Percentiles rank a stretch among this genome's conserved stretches.
Conservation (phyloP, 1,284 basidiomycete species). For the Cerrena zonata region DNA sequence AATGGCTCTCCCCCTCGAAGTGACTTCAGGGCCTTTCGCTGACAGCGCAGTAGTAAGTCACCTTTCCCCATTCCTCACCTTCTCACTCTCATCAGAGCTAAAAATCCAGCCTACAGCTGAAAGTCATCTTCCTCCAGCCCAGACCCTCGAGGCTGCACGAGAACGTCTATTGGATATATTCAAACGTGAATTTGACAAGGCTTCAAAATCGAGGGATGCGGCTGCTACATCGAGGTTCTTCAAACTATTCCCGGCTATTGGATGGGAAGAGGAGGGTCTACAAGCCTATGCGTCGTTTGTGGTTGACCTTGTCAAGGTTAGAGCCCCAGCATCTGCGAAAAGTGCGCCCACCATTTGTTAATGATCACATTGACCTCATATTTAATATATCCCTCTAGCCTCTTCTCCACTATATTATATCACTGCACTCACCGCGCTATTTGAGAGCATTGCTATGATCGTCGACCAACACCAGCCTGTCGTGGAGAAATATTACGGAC, state of each 20-base stretch:
- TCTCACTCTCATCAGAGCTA: conserved; percentile 11
- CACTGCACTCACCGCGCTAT: conserved; percentile 79
- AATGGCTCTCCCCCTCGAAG: conserved; percentile 73
- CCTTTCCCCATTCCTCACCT: conserved; percentile 1
- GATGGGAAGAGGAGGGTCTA: conserved; percentile 88
- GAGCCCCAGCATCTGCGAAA: conserved; percentile 73
- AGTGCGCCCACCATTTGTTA: too few species aligned
- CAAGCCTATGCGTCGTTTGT: conserved; percentile 92
- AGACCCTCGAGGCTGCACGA: conserved; percentile 75
- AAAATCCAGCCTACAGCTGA: conserved; percentile 79
- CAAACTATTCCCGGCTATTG: conserved; percentile 92
- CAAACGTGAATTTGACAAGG: conserved; percentile 70
- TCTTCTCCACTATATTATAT: conserved; percentile 88
- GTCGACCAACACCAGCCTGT: conserved; percentile 96
- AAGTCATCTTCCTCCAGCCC: conserved; percentile 78
- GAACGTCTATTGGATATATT: conserved; percentile 77
- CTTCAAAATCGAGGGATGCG: conserved; percentile 75
- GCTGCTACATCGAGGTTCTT: conserved; percentile 90
- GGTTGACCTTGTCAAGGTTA: conserved; percentile 78
- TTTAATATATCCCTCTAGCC: conserved; percentile 38
- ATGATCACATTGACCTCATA: conserved; percentile 10
- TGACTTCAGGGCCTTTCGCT: conserved; percentile 82
- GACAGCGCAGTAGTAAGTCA: conserved; percentile 77
- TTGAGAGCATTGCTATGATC: conserved; percentile 93
- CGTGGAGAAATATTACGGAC: conserved; percentile 95